phyloP scores from a whole-genome alignment of 2,329 filamentous ascomycete species.

The Penicillium psychrosexuale region DNA sequence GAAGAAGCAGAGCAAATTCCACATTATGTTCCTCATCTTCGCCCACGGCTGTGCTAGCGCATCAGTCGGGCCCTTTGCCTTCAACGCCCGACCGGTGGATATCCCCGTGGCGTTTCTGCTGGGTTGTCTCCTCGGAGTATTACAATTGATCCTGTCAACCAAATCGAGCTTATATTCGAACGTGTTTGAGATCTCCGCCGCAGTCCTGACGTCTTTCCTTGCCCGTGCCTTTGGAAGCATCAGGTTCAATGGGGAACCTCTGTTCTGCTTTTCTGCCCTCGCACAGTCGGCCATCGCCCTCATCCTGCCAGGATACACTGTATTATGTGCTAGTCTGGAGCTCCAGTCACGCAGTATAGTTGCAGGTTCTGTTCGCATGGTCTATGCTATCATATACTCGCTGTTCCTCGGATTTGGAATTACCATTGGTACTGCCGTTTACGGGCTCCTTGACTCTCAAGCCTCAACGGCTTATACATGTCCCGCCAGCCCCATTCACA shows the following conservation, averaged over 20 bases:
- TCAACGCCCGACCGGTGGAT: conserved; percentile 72
- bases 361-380: conserved; percentile 68
- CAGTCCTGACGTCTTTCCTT: conserved; percentile 65
- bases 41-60: conserved; percentile 74
- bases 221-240: conserved; percentile 68
- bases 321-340: conserved; percentile 61
- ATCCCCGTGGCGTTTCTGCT: conserved; percentile 73
- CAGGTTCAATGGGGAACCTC: conserved; percentile 28
- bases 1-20: conserved; percentile 55
- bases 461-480: conserved; percentile 53
- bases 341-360: conserved; percentile 67
- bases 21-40: conserved; percentile 54
- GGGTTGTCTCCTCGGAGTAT: conserved; percentile 67
- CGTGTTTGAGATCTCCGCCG: conserved; percentile 62
- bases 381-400: conserved; percentile 72
- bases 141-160: conserved; percentile 73
- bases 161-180: conserved; percentile 66
- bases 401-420: conserved; percentile 71
- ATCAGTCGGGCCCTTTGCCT: conserved; percentile 75
- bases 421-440: conserved; percentile 63
- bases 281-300: conserved; percentile 71
- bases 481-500: conserved; percentile 47
- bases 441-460: conserved; percentile 57
- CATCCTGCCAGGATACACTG: conserved; percentile 68
- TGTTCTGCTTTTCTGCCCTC: conserved; percentile 70